Conservation (phyloP, 352 stramenopile genomes). For the Phytophthora chlamydospora region DNA sequence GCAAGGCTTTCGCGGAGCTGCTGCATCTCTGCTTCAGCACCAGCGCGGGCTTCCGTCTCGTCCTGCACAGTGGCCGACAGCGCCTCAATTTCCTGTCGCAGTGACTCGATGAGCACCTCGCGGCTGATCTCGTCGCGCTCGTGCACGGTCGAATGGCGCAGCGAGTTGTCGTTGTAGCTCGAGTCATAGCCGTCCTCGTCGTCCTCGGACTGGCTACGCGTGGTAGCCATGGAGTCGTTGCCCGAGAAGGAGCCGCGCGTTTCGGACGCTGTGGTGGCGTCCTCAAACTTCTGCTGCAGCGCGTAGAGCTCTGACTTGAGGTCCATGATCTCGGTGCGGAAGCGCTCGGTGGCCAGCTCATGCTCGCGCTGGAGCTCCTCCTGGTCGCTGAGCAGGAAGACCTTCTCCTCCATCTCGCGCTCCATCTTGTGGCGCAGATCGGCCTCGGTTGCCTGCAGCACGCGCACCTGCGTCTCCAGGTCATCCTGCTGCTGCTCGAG, state of each 20-base stretch:
- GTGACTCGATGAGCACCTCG: constrained; percentile 71
- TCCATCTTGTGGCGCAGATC: constrained; percentile 86
- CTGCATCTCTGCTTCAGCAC: constrained; percentile 62
- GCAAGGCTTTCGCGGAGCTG: constrained; percentile 65
- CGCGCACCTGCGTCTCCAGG: constrained; percentile 79
- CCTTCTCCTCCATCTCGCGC: constrained; percentile 86
- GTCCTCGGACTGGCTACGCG: constrained; percentile 37
- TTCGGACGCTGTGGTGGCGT: constrained; percentile 19
- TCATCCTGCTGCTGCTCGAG: constrained; percentile 84
- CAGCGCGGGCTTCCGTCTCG: constrained; percentile 62
- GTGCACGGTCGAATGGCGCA: constrained; percentile 58
- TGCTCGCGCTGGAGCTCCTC: constrained; percentile 85
- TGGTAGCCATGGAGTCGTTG: constrained; percentile 44
- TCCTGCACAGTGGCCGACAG: constrained; percentile 66
- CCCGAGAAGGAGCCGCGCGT: constrained; percentile 27
- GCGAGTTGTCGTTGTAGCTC: constrained; percentile 40
- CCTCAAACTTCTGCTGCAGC: constrained; percentile 72
- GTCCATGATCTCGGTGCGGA: constrained; percentile 86
- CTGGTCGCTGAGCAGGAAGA: constrained; percentile 84
- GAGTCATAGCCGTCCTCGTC: constrained; percentile 45
- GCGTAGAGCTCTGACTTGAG: constrained; percentile 85
- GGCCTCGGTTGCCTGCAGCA: constrained; percentile 78
- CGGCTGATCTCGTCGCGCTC: constrained; percentile 67
- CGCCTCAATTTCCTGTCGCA: constrained; percentile 71
- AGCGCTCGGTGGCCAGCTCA: constrained; percentile 76